Evolutionary conservation across 1,284 basidiomycete genomes (phyloP).

Genomic region (Moesziomyces aphidis): DNA sequence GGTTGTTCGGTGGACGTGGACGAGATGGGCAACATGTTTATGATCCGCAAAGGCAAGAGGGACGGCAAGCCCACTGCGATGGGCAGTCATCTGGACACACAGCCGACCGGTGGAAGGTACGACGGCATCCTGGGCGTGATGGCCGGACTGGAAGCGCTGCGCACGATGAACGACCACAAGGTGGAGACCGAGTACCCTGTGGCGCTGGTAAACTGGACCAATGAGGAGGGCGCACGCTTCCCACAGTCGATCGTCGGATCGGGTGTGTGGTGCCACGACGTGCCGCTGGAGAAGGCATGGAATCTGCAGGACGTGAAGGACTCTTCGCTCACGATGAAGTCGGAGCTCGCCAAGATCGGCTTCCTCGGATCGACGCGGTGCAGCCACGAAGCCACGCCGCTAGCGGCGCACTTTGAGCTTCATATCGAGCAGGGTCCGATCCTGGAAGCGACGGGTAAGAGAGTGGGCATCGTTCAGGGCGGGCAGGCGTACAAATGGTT

Average conservation of each 20-base stretch:
- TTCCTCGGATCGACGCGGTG: constrained; percentile 30
- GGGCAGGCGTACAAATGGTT: constrained; percentile 50
- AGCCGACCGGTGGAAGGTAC: constrained; percentile 43
- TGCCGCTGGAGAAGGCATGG: constrained; percentile 37
- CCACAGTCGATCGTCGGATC: constrained; percentile 58
- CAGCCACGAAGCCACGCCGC: constrained; percentile 35
- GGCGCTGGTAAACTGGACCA: constrained; percentile 45
- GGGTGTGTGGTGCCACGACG: constrained; percentile 58
- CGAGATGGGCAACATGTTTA: constrained; percentile 67
- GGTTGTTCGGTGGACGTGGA: constrained; percentile 59
- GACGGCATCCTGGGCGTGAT: constrained; percentile 45
- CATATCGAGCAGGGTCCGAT: constrained; percentile 51
- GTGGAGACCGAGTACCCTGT: constrained; percentile 26
- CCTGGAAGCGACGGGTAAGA: constrained; percentile 34
- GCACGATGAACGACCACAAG: constrained; percentile 29
- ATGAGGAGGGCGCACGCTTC: constrained; percentile 42
- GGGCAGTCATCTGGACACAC: constrained; percentile 44
- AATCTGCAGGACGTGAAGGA: constrained; percentile 37
- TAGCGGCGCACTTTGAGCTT: constrained; percentile 45
- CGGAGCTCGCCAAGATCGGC: constrained; percentile 37
- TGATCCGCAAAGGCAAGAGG: constrained; percentile 45
- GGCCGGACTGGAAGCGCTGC: constrained; percentile 37
- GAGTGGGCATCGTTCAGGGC: constrained; percentile 34
- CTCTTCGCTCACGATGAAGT: constrained; percentile 30
- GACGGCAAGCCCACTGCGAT: constrained; percentile 24